phyloP scores from a whole-genome alignment of 192 early-diverging fungal species.

The Coemansia reversa region DNA sequence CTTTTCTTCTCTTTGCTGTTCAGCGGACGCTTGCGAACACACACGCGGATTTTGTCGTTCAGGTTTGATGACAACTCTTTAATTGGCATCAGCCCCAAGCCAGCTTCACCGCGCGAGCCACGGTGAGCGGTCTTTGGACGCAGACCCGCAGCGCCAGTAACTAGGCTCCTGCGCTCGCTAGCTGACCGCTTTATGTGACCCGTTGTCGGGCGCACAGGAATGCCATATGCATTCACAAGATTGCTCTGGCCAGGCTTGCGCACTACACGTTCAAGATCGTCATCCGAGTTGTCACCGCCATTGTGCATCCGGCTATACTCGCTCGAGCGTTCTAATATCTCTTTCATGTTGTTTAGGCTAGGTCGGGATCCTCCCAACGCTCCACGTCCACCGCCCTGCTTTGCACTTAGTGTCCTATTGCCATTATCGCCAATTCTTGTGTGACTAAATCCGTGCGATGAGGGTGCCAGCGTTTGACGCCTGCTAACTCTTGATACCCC shows the following conservation, averaged over 20 bases:
- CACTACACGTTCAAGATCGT: constrained; percentile 49
- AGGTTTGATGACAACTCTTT: constrained; percentile 33
- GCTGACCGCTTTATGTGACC: constrained; percentile 25
- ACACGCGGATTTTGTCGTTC: constrained; percentile 89
- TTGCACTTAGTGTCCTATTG: constrained; percentile 10
- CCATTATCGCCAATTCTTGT: constrained; percentile 13
- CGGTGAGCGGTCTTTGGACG: constrained; percentile 30
- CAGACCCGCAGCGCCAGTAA: constrained; percentile 1
- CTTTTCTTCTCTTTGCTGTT: constrained; percentile 81
- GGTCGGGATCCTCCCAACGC: constrained; percentile 21
- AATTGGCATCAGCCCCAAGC: constrained; percentile 14
- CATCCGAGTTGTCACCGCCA: constrained; percentile 28
- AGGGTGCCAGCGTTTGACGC: constrained; percentile 36
- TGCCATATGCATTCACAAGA: constrained; percentile 47
- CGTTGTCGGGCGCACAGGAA: constrained; percentile 32
- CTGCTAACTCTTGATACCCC: constrained; percentile 15
- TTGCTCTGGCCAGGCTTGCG: constrained; percentile 34
- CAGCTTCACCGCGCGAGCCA: constrained; percentile 11
- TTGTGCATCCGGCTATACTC: constrained; percentile 24
- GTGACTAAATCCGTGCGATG: constrained; percentile 13
- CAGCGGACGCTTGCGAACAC: constrained; percentile 93
- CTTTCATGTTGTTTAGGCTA: constrained; percentile 22
- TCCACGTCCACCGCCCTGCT: constrained; percentile 16
- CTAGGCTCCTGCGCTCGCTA: constrained; percentile 40
- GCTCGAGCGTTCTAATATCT: constrained; percentile 38